Percentiles rank a stretch among this genome's conserved stretches.
These are phyloP conservation scores for Polyporus tsugae DNA, from an alignment of 1,284 basidiomycete species.

Conservation along the genomic window DNA sequence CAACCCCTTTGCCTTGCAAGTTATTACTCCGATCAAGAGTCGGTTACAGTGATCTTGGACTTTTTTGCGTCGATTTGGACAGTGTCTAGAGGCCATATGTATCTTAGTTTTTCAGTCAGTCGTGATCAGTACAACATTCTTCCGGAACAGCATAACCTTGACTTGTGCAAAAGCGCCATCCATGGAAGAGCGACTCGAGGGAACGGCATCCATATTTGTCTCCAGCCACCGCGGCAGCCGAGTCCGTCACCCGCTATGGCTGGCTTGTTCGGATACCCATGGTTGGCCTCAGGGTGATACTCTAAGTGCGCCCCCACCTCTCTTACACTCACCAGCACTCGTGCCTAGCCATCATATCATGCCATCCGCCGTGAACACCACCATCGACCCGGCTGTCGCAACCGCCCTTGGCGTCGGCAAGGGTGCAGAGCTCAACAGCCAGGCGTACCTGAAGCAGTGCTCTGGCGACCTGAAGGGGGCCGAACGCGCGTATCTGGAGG, in stretches of 20 bases:
- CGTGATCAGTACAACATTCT: background rate
- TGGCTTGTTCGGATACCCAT: background rate
- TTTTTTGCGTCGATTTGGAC: background rate
- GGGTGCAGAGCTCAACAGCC: slow-evolving; percentile 34
- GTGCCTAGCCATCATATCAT: background rate
- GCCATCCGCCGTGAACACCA: background rate
- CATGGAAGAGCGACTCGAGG: background rate
- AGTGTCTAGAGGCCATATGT: background rate
- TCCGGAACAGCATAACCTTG: background rate
- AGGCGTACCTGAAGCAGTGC: slow-evolving; percentile 34
- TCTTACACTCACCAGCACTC: background rate
- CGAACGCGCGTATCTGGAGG: slow-evolving; percentile 39
- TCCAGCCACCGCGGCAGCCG: background rate
- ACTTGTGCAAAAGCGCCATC: background rate
- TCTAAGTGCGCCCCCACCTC: background rate
- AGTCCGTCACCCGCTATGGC: slow-evolving; percentile 1
- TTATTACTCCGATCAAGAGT: background rate
- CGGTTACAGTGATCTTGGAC: background rate
- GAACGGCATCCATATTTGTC: background rate
- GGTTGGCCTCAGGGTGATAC: background rate
- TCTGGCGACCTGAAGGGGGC: slow-evolving; percentile 42
- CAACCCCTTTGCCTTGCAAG: background rate
- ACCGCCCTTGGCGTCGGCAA: slow-evolving; percentile 18
- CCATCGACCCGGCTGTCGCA: slow-evolving; percentile 22
- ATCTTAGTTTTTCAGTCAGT: background rate